phyloP scores from a whole-genome alignment of 257 asterid genomes.

The Primulina huaijiensis region DNA sequence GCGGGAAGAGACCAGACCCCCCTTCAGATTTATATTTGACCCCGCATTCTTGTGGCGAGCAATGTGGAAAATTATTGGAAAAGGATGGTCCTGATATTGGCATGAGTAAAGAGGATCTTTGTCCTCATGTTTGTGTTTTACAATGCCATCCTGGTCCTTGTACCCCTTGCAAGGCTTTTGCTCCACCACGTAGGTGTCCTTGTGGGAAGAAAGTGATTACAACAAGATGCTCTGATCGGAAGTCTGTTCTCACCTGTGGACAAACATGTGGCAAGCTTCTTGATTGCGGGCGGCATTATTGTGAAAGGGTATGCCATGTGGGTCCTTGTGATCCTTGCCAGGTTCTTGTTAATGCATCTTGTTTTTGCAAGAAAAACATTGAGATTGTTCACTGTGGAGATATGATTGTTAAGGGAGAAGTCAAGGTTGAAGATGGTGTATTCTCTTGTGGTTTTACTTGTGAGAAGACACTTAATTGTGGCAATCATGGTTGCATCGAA shows the following conservation, averaged over 20 bases:
- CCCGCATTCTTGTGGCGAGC: constrained; percentile 98
- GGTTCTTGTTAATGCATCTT: constrained; percentile 68
- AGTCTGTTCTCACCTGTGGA: constrained; percentile 83
- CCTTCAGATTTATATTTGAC: constrained; percentile 90
- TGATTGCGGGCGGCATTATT: constrained; percentile 76
- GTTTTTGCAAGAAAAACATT: constrained; percentile 77
- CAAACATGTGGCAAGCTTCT: constrained; percentile 81
- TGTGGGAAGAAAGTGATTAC: constrained; percentile 85
- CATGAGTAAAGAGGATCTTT: constrained; percentile 63
- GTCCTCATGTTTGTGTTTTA: constrained; percentile 91
- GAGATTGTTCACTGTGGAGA: constrained; percentile 80
- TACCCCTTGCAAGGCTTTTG: constrained; percentile 98
- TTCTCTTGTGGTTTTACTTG: constrained; percentile 73
- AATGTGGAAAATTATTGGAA: constrained; percentile 85
- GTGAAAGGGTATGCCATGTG: constrained; percentile 72
- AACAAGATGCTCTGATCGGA: constrained; percentile 89
- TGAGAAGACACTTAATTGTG: constrained; percentile 62
- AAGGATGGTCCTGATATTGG: constrained; percentile 61
- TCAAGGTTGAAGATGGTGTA: constrained; percentile 63
- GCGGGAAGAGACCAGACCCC: constrained; percentile 88
- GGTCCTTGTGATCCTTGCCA: constrained; percentile 86
- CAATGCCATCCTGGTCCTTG: constrained; percentile 99
- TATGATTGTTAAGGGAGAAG: constrained; percentile 73
- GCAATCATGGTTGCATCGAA: constrained; percentile 71
- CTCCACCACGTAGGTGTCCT: constrained; percentile 81